Percentiles rank a stretch among this genome's conserved stretches.
These are phyloP conservation scores for Penicillium egyptiacum DNA, from an alignment of 495 filamentous ascomycete genomes.

Conservation along the genomic window DNA sequence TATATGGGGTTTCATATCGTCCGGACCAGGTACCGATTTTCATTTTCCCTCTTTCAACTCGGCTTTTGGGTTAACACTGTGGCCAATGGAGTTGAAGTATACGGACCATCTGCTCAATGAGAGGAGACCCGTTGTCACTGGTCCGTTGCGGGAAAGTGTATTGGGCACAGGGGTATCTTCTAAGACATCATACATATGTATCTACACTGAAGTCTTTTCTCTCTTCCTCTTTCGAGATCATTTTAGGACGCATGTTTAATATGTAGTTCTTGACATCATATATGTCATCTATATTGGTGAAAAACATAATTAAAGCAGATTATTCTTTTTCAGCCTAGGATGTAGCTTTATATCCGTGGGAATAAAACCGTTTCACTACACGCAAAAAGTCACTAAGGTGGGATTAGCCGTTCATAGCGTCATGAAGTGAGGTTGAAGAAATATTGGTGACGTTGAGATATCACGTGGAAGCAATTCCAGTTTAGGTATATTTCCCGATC, in stretches of 20 bases:
- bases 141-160: not conserved
- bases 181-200: not conserved
- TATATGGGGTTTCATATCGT: conserved; percentile 6
- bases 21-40: conserved; percentile 14
- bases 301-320: not conserved
- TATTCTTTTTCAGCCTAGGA: not conserved
- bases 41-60: not conserved
- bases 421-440: conserved; percentile 7
- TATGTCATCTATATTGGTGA: not conserved
- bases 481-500: not conserved
- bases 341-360: not conserved
- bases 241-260: not conserved
- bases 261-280: not conserved
- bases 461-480: not conserved
- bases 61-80: not conserved
- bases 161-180: not conserved
- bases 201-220: not conserved
- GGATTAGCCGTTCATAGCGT: not conserved
- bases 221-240: not conserved
- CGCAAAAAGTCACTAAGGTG: not conserved
- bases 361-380: not conserved
- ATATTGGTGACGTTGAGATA: not conserved
- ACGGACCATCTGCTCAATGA: not conserved
- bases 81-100: not conserved
- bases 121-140: not conserved